Base-by-base conservation (phyloP, 495 filamentous ascomycete species). In the Trichoderma reesei region DNA sequence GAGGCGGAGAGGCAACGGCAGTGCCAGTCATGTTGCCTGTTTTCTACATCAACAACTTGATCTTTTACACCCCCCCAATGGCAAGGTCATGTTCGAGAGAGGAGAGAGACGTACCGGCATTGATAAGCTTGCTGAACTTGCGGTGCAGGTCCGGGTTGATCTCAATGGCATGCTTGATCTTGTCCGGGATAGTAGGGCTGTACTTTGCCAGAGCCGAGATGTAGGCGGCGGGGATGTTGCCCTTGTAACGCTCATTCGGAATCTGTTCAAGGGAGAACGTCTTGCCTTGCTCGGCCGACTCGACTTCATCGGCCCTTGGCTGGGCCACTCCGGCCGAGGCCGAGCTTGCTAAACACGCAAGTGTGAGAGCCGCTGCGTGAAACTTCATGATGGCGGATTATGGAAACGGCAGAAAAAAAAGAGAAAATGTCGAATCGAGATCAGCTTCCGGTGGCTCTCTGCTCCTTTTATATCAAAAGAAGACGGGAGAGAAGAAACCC, bases 151-250 rank as follows among this genome's bases (percentile, higher is more conserved):
- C 61, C 9, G 61, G 61, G 20, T 63, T 63, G 38, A 42, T 9
- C 61, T 20, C 10, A 11, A 82, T 75, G 48, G 77, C 73, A 61
- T 67, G 64, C 63, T 67, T 38, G 51, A 81, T 72, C 42, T 72
- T 65, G 3, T 67, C 61, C 31, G 76, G 72, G 1, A 80, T 41
- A 33, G 72, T 62, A 13, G 79, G 76, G 65, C 80, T 75, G 68
- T 81, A 88, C 66, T 88, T 88, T 69, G 74, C 68, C 70, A 86
- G 85, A 37, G 82, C 80, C 68, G 79, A 86, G 54, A 78, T 75
- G 11, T 88, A 68, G 36, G 80, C 81, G 33, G 74, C 66, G 2
- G 80, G 80, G 9, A 83, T 83, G 65, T 83, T 73, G 20, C 38
- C 76, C 61, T n/a, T 33, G 41, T 13, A 18, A 63, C 41, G 38